A percentile compares a stretch with the other conserved stretches of the same genome.
Evolutionary conservation across 1,139 yeast genomes (phyloP).

Genomic region (Saccharomycopsis hybrid): DNA sequence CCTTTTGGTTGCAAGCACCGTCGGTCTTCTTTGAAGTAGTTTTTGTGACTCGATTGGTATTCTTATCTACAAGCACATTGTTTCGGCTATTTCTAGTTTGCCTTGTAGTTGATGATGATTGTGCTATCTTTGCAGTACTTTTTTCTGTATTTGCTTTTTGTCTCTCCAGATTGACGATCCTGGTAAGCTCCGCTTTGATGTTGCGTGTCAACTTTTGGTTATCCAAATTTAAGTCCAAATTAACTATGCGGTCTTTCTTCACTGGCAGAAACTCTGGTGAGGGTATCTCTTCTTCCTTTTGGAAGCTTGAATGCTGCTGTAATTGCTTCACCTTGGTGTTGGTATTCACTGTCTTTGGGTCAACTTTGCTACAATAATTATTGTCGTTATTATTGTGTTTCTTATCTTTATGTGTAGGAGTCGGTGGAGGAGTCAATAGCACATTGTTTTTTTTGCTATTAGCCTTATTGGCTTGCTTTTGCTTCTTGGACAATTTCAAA

Average conservation of each 20-base stretch:
- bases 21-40: no score
- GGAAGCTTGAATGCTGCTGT: not conserved
- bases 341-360: not conserved
- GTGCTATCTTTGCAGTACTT: no score
- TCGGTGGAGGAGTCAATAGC: conserved; percentile 21
- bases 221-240: not conserved
- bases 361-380: not conserved
- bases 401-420: conserved; percentile 5
- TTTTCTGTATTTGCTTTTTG: no score
- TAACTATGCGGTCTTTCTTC: not conserved
- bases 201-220: not conserved
- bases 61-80: no score
- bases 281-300: conserved; percentile 8
- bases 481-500: conserved; percentile 12
- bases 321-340: conserved; percentile 1
- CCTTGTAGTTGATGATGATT: no score
- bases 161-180: no score
- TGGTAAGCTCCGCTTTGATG: not conserved
- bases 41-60: no score
- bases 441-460: not conserved
- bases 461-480: not conserved
- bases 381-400: not conserved
- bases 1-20: no score
- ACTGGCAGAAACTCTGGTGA: conserved; percentile 20
- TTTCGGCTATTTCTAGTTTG: no score